Evolutionary conservation across 192 early-diverging fungal species (phyloP).

Genomic region (Jimgerdemannia flammicorona): DNA sequence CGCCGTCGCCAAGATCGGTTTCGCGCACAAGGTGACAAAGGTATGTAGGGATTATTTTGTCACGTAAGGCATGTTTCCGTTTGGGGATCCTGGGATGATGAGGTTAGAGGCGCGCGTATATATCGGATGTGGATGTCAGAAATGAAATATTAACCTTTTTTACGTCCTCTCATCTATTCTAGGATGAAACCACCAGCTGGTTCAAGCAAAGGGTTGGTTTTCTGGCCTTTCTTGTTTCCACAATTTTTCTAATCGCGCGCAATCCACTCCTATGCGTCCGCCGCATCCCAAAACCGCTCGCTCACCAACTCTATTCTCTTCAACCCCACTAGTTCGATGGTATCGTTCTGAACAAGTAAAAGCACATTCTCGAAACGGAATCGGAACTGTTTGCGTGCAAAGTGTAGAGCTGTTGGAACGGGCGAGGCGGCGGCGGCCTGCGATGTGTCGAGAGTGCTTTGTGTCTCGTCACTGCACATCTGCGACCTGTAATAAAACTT

Average conservation of each 20-base stretch:
- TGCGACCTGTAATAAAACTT: no score
- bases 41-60: constrained; percentile 5
- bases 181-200: constrained; percentile 95
- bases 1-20: constrained; percentile 77
- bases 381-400: no score
- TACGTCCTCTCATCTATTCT: neutral
- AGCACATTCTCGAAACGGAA: neutral
- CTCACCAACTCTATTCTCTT: constrained; percentile 6
- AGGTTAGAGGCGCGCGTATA: neutral
- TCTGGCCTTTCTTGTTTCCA: constrained; percentile 33
- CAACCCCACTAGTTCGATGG: constrained; percentile 69
- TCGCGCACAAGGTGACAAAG: constrained; percentile 88
- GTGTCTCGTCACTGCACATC: no score
- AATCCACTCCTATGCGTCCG: neutral
- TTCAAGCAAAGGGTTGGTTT: constrained; percentile 87
- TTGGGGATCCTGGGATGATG: neutral
- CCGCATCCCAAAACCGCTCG: neutral
- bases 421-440: no score
- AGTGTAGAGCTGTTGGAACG: no score
- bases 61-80: neutral
- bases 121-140: no score
- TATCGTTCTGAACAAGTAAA: constrained; percentile 83
- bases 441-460: no score
- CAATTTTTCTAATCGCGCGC: constrained; percentile 9
- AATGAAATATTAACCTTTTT: no score